Evolutionary conservation across 2,329 filamentous ascomycete species (phyloP).

Genomic region (Dichotomopilus funicola): DNA sequence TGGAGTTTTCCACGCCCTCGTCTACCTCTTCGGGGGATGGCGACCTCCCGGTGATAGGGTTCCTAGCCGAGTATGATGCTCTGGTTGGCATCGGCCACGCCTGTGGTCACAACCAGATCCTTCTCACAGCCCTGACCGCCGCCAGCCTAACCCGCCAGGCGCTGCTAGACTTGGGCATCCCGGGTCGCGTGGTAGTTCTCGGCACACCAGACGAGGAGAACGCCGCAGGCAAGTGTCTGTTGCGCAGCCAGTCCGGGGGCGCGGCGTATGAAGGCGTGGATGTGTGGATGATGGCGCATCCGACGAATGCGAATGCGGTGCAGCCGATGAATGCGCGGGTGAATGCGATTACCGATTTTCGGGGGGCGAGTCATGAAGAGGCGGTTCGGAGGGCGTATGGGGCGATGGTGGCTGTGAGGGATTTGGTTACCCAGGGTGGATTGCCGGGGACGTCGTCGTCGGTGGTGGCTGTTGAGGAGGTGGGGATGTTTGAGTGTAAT

Average conservation of each 20-base stretch:
- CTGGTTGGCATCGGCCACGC: neutral
- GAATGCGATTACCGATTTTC: neutral
- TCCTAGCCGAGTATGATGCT: conserved; percentile 1
- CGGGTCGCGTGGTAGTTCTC: neutral
- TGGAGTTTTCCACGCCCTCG: neutral
- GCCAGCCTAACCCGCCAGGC: neutral
- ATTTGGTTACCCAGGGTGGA: neutral
- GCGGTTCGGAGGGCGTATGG: neutral
- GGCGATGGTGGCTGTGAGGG: neutral
- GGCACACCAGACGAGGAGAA: conserved; percentile 2
- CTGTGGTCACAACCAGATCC: conserved; percentile 2
- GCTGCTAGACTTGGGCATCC: neutral
- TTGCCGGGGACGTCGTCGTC: conserved; percentile 3
- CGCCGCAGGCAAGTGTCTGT: neutral
- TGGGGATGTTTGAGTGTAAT: conserved; percentile 5
- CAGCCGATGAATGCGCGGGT: conserved; percentile 1
- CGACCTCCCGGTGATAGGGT: neutral
- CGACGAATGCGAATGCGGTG: neutral
- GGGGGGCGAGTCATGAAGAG: neutral
- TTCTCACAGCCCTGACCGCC: neutral
- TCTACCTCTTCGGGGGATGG: neutral
- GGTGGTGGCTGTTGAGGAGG: neutral
- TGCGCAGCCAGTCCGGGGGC: neutral
- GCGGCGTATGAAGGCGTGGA: neutral
- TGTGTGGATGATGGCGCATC: conserved; percentile 5